These are phyloP conservation scores for Vitis riparia DNA, from an alignment of 164 flowering plant species.

Conservation along the genomic window DNA sequence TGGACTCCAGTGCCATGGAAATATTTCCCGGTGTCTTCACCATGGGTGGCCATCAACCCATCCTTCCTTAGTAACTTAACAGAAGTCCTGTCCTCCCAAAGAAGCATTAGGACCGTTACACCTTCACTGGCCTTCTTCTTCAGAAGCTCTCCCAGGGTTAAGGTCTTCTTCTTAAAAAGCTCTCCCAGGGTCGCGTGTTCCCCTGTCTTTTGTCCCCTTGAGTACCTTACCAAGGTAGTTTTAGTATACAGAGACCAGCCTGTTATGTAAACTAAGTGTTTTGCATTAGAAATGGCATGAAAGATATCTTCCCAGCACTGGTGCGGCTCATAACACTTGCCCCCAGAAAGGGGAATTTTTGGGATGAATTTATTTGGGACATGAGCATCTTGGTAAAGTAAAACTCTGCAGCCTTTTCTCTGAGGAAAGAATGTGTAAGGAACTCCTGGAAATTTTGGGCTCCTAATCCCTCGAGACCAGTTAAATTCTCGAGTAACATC, in stretches of 20 bases:
- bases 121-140: not conserved
- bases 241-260: slow-evolving; percentile 3
- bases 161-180: not conserved
- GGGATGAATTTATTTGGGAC: not conserved
- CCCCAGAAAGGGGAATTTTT: not conserved
- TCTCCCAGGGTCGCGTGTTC: not conserved
- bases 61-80: not conserved
- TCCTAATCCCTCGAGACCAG: not conserved
- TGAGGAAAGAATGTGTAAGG: slow-evolving; percentile 4
- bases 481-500: not conserved
- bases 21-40: not conserved
- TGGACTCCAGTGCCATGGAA: not conserved
- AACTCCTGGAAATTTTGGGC: not conserved
- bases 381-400: slow-evolving; percentile 5
- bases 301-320: slow-evolving; percentile 4
- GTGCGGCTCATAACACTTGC: not conserved
- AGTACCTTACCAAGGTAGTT: not conserved
- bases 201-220: not conserved
- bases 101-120: not conserved
- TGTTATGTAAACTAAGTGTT: not conserved
- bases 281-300: not conserved
- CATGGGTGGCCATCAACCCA: slow-evolving; percentile 2
- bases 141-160: not conserved
- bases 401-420: slow-evolving; percentile 1
- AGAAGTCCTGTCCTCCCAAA: slow-evolving; percentile 1